Evolutionary conservation across 2,329 filamentous ascomycete genomes (phyloP).

Genomic region (Penicillium sp.): DNA sequence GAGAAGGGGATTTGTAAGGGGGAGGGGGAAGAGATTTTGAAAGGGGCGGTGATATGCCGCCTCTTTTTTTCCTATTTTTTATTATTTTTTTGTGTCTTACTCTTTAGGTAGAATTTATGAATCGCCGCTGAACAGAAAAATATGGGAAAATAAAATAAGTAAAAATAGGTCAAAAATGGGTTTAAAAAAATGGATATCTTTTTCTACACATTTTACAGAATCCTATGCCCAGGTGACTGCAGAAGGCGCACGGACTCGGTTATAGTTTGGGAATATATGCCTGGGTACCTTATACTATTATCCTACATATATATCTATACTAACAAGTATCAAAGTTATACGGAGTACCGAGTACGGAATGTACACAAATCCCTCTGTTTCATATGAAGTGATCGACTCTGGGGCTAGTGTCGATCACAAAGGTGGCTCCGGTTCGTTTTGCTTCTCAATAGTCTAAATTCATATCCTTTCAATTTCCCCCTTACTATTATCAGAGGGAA

Average conservation of each 20-base stretch:
- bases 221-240: background rate
- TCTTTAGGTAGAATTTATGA: background rate
- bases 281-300: background rate
- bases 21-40: conserved; percentile 11
- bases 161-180: background rate
- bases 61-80: conserved; percentile 3
- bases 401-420: conserved; percentile 24
- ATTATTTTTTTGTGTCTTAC: background rate
- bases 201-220: background rate
- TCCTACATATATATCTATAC: background rate
- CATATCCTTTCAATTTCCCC: background rate
- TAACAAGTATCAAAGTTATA: background rate
- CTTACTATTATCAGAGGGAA: background rate
- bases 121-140: background rate
- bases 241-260: background rate
- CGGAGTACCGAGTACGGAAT: background rate
- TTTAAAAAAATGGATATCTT: background rate
- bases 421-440: conserved; percentile 7
- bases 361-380: background rate
- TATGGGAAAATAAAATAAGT: background rate
- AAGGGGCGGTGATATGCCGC: conserved; percentile 22
- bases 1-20: conserved; percentile 1
- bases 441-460: conserved; percentile 5
- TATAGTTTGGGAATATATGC: background rate
- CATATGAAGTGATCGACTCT: conserved; percentile 16